These are phyloP conservation scores for Sugiyamaella floridensis DNA, from an alignment of 805 yeast genomes.

Conservation along the genomic window DNA sequence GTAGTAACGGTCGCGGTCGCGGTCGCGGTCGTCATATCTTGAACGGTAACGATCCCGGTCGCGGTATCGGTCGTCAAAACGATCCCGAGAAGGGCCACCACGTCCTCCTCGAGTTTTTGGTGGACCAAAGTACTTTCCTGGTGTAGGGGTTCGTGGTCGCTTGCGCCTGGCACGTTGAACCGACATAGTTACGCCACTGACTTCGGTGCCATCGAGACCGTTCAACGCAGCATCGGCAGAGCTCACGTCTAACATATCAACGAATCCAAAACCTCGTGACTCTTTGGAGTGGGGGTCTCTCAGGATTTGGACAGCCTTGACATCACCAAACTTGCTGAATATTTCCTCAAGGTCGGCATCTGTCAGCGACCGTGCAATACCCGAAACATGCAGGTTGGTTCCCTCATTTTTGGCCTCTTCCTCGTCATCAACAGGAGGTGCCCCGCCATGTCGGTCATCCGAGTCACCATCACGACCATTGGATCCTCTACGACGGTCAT, in stretches of 20 bases:
- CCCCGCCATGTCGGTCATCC: slow-evolving; percentile 5
- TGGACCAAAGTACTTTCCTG: slow-evolving; percentile 33
- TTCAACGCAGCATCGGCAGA: slow-evolving; percentile 40
- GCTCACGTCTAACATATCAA: slow-evolving; percentile 38
- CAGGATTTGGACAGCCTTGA: slow-evolving; percentile 36
- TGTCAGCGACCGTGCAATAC: slow-evolving; percentile 26
- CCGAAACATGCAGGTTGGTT: slow-evolving; percentile 32
- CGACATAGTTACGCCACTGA: slow-evolving; percentile 38
- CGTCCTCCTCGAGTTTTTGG: slow-evolving; percentile 22
- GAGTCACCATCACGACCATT: slow-evolving; percentile 4
- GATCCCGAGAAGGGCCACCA: slow-evolving; percentile 8
- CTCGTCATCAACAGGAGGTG: slow-evolving; percentile 14
- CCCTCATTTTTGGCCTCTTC: slow-evolving; percentile 28
- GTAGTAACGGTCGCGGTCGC: slow-evolving; percentile 16
- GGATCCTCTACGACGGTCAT: slow-evolving; percentile 7
- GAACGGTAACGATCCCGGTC: slow-evolving; percentile 15
- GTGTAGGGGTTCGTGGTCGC: slow-evolving; percentile 34
- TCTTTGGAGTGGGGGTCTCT: slow-evolving; percentile 38
- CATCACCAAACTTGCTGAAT: slow-evolving; percentile 26
- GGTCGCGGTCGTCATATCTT: slow-evolving; percentile 17
- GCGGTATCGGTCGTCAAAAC: slow-evolving; percentile 8
- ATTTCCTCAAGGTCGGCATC: slow-evolving; percentile 25
- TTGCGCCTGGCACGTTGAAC: slow-evolving; percentile 41
- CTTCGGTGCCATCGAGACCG: slow-evolving; percentile 37
- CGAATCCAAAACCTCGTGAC: slow-evolving; percentile 48